Conservation (phyloP, 1,284 basidiomycete species). For the Moesziomyces aphidis region DNA sequence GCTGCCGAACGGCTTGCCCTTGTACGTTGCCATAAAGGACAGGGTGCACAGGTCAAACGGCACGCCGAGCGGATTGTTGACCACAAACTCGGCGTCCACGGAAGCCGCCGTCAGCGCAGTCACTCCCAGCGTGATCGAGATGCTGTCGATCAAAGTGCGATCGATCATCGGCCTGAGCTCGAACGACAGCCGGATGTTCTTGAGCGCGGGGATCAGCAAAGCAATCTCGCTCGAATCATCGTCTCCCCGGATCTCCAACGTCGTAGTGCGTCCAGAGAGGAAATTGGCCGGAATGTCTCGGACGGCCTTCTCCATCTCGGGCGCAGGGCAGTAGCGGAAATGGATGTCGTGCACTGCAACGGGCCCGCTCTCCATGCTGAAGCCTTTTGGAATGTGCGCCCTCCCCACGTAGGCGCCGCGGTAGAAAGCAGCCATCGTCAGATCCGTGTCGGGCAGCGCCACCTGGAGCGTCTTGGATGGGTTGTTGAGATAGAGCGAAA, state of each 20-base stretch:
- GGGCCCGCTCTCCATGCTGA: slow-evolving; percentile 43
- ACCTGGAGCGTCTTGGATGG: slow-evolving; percentile 44
- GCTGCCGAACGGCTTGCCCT: slow-evolving; percentile 52
- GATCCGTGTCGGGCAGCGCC: slow-evolving; percentile 41
- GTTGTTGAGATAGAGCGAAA: slow-evolving; percentile 57
- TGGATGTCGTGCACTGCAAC: slow-evolving; percentile 47
- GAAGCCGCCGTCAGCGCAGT: slow-evolving; percentile 51
- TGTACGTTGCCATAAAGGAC: slow-evolving; percentile 52
- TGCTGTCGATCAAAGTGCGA: slow-evolving; percentile 53
- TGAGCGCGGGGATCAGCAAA: slow-evolving; percentile 43
- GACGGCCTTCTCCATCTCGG: slow-evolving; percentile 25
- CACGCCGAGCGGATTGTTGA: slow-evolving; percentile 57
- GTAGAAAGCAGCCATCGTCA: slow-evolving; percentile 55
- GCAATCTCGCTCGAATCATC: slow-evolving; percentile 46
- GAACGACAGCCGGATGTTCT: slow-evolving; percentile 45
- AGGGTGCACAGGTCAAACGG: slow-evolving; percentile 51
- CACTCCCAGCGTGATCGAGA: slow-evolving; percentile 54
- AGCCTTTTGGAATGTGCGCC: slow-evolving; percentile 38
- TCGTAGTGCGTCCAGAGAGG: slow-evolving; percentile 50
- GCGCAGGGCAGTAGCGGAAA: slow-evolving; percentile 51
- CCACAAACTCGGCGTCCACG: slow-evolving; percentile 51
- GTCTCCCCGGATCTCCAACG: slow-evolving; percentile 56
- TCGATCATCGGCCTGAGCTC: slow-evolving; percentile 56
- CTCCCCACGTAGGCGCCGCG: slow-evolving; percentile 46
- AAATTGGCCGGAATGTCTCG: slow-evolving; percentile 55